Percentiles rank a stretch among this genome's conserved stretches.
These are phyloP conservation scores for Trichoderma endophyticum DNA, from an alignment of 2,329 filamentous ascomycete species.

Conservation along the genomic window DNA sequence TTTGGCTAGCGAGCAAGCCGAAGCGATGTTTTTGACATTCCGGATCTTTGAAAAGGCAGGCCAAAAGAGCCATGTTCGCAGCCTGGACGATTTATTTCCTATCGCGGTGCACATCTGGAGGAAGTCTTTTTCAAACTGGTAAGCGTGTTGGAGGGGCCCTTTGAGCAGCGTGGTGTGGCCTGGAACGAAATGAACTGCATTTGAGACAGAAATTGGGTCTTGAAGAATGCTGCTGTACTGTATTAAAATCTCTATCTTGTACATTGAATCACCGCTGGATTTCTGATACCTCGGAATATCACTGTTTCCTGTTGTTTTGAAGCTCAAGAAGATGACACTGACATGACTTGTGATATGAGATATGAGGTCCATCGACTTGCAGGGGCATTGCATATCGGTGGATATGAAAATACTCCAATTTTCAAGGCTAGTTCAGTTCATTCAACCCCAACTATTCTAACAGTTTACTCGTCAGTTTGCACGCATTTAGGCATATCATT, in stretches of 20 bases:
- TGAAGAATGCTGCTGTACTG: conserved; percentile 9
- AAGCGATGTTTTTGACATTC: conserved; percentile 8
- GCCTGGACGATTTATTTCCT: background rate
- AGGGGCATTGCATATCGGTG: background rate
- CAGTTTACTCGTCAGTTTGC: background rate
- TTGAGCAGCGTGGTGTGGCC: background rate
- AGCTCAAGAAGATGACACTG: background rate
- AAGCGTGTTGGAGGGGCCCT: background rate
- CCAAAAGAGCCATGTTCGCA: background rate
- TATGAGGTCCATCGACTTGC: background rate
- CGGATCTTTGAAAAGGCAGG: background rate
- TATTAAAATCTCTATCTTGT: conserved; percentile 7
- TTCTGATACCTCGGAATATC: conserved; percentile 4
- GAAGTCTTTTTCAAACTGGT: background rate
- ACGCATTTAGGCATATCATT: background rate
- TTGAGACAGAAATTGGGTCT: conserved; percentile 5
- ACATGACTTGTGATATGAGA: background rate
- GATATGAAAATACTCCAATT: background rate
- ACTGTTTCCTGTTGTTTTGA: background rate
- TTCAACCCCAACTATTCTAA: background rate
- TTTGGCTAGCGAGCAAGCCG: conserved; percentile 9
- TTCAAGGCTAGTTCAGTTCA: background rate
- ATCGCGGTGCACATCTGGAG: background rate
- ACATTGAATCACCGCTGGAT: conserved; percentile 14
- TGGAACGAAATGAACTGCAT: background rate